Percentiles rank a stretch among this genome's conserved stretches.
phyloP scores from a whole-genome alignment of 371 early-diverging fungal species.

The Apophysomyces variabilis region DNA sequence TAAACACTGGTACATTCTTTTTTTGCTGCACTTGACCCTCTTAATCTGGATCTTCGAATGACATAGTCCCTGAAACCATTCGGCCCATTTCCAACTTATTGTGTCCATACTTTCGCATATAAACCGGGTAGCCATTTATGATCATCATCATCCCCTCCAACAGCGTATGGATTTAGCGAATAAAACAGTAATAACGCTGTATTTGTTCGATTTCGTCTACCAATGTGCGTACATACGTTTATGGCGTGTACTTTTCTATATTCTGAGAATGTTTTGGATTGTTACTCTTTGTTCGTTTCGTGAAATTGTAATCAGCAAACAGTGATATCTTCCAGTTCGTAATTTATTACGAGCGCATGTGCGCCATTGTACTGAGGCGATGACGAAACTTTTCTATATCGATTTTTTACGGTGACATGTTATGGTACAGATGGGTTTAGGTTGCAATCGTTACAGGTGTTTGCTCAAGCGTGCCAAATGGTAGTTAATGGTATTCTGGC shows the following conservation, averaged over 20 bases:
- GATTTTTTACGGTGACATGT: not conserved
- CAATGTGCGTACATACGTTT: not conserved
- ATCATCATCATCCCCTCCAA: too few species aligned
- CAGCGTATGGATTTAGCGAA: too few species aligned
- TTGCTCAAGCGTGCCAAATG: constrained; percentile 72
- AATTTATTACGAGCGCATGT: not conserved
- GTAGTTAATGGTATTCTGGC: constrained; percentile 66
- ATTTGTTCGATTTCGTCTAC: too few species aligned
- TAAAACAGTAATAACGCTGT: too few species aligned
- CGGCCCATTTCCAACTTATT: too few species aligned
- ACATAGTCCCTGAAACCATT: too few species aligned
- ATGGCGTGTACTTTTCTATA: not conserved
- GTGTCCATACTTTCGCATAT: too few species aligned
- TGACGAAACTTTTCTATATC: constrained; percentile 3
- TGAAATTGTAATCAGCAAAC: not conserved
- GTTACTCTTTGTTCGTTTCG: not conserved
- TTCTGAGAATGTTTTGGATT: too few species aligned
- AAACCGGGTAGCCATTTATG: too few species aligned
- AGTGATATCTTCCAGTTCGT: not conserved
- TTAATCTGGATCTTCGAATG: too few species aligned
- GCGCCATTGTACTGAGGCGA: not conserved
- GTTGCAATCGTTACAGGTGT: constrained; percentile 50
- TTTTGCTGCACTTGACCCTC: too few species aligned
- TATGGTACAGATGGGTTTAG: constrained; percentile 1
- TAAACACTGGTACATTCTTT: too few species aligned